phyloP scores from a whole-genome alignment of 177 flowering plant species.

The Vitis hybrid region DNA sequence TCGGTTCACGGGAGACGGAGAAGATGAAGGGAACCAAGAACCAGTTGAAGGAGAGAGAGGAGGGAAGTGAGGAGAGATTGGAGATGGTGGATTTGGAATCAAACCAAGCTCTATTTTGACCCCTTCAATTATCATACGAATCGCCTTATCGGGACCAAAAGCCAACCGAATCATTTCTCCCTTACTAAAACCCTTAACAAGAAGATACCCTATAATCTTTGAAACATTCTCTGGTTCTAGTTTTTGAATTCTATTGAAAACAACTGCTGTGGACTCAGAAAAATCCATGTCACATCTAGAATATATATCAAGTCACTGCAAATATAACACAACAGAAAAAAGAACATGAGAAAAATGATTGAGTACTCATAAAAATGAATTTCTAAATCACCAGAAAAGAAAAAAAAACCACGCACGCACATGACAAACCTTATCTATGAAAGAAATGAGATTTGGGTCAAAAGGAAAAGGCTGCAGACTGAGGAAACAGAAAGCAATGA shows the following conservation, averaged over 20 bases:
- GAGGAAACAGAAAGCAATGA: too few relatives aligned
- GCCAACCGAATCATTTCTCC: constrained; percentile 45
- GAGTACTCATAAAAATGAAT: background rate
- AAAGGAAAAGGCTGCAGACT: too few relatives aligned
- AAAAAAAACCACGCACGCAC: background rate
- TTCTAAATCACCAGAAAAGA: background rate
- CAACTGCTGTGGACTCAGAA: constrained; percentile 29
- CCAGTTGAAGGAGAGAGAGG: constrained; percentile 6
- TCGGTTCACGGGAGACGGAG: constrained; percentile 11
- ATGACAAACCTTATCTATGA: too few relatives aligned
- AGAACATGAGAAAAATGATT: background rate
- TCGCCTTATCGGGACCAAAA: constrained; percentile 31
- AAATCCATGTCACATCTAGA: constrained; percentile 35
- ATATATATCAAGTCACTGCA: constrained; percentile 9
- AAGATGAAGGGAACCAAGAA: constrained; percentile 13
- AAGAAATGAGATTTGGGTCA: too few relatives aligned
- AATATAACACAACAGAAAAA: background rate
- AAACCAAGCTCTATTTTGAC: constrained; percentile 29
- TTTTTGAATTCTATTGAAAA: constrained; percentile 31
- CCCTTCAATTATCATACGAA: constrained; percentile 25
- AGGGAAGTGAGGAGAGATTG: constrained; percentile 22
- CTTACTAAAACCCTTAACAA: constrained; percentile 30
- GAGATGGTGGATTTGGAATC: constrained; percentile 12
- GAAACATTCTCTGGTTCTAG: constrained; percentile 35
- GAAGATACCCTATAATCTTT: constrained; percentile 40